phyloP scores from a whole-genome alignment of 208 protist species.

The Phytomonas francai region DNA sequence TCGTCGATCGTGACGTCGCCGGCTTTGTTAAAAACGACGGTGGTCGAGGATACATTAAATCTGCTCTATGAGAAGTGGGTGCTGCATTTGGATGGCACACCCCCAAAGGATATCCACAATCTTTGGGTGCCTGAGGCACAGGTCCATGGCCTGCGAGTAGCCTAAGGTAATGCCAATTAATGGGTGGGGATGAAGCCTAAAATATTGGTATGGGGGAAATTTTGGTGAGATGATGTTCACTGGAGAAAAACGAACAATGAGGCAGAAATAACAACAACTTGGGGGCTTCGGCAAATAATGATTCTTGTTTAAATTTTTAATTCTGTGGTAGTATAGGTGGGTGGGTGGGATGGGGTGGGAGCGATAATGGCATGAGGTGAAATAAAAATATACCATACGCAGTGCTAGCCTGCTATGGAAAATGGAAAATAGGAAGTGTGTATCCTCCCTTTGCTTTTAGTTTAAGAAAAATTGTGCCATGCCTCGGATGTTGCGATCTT shows the following conservation, averaged over 20 bases:
- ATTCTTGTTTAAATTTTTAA: background rate
- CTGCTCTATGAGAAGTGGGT: slow-evolving; percentile 60
- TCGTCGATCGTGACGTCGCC: slow-evolving; percentile 16
- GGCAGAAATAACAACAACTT: slow-evolving; percentile 3
- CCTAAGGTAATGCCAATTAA: background rate
- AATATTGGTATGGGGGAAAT: background rate
- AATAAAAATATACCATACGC: background rate
- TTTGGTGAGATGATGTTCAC: background rate
- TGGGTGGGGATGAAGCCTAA: slow-evolving; percentile 6
- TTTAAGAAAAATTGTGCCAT: background rate
- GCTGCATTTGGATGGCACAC: slow-evolving; percentile 53
- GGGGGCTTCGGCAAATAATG: background rate
- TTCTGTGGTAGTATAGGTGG: background rate
- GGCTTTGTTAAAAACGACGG: slow-evolving; percentile 22
- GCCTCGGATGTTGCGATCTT: background rate
- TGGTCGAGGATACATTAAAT: slow-evolving; percentile 42
- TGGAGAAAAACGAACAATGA: slow-evolving; percentile 5
- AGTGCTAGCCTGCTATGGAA: background rate
- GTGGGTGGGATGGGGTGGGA: background rate
- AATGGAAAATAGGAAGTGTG: background rate
- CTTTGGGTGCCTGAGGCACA: slow-evolving; percentile 14
- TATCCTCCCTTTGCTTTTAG: slow-evolving; percentile 6
- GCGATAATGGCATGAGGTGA: background rate
- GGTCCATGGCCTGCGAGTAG: background rate
- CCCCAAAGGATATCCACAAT: slow-evolving; percentile 49